Evolutionary conservation across 2,329 filamentous ascomycete genomes (phyloP).

Genomic region (Beauveria australis): DNA sequence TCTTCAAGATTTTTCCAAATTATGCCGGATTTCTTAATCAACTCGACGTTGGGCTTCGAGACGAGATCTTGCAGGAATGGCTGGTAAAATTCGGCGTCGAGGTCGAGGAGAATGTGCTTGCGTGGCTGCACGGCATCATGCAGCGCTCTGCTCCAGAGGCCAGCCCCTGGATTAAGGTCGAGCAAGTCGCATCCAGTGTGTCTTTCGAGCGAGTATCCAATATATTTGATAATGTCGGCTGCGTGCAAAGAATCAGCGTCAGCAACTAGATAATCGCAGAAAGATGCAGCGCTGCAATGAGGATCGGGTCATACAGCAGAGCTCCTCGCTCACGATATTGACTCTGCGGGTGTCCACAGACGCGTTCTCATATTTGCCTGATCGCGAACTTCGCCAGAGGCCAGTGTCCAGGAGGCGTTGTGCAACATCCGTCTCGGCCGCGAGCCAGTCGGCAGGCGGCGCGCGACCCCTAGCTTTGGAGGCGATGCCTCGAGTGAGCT

Average conservation of each 20-base stretch:
- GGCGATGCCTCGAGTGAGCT: neutral
- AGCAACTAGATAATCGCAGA: neutral
- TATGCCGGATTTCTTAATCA: constrained; percentile 51
- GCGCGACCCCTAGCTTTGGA: neutral
- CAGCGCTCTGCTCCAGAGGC: constrained; percentile 70
- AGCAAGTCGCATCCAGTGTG: constrained; percentile 77
- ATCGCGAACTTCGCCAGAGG: constrained; percentile 18
- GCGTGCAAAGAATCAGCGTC: neutral
- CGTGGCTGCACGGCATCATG: constrained; percentile 69
- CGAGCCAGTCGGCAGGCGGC: neutral
- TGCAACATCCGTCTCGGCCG: constrained; percentile 12
- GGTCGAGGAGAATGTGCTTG: constrained; percentile 76
- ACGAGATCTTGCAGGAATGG: constrained; percentile 54
- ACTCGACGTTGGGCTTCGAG: constrained; percentile 35
- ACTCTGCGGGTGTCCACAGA: constrained; percentile 32
- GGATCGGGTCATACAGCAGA: constrained; percentile 36
- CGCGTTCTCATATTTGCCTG: neutral
- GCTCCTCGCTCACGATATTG: constrained; percentile 42
- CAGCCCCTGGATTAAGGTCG: constrained; percentile 75
- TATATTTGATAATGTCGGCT: constrained; percentile 63
- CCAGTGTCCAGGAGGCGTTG: constrained; percentile 19
- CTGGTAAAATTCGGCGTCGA: constrained; percentile 48
- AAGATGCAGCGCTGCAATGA: too few relatives aligned
- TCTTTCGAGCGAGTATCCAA: constrained; percentile 59
- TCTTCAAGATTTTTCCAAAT: constrained; percentile 50